Percentiles rank a stretch among this genome's conserved stretches.
These are phyloP conservation scores for Erythrobasidium yunnanense DNA, from an alignment of 768 basidiomycete species.

Conservation along the genomic window DNA sequence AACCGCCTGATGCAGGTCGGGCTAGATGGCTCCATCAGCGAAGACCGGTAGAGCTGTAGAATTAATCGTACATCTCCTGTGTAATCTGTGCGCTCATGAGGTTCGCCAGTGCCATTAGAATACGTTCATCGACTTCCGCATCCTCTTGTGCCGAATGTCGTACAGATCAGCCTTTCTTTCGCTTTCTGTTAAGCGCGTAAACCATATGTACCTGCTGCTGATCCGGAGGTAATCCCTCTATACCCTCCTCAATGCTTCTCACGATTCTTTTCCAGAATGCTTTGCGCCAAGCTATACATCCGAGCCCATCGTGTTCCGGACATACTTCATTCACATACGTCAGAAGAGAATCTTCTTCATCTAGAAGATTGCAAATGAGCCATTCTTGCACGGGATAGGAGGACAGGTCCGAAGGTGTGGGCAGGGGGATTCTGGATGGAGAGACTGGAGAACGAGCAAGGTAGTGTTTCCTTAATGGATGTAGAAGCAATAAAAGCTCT, in stretches of 20 bases:
- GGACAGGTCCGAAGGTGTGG: not conserved
- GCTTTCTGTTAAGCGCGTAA: not conserved
- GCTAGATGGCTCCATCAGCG: not conserved
- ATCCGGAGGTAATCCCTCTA: not conserved
- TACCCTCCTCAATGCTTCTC: not conserved
- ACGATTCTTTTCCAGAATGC: slow-evolving; percentile 21
- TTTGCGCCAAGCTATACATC: not conserved
- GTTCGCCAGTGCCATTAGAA: not conserved
- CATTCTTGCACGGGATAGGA: not conserved
- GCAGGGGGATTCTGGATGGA: not conserved
- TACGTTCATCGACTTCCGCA: not conserved
- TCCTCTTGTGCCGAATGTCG: no score
- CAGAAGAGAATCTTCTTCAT: not conserved
- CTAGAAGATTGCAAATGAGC: not conserved
- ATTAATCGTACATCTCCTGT: not conserved
- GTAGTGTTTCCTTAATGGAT: slow-evolving; percentile 1
- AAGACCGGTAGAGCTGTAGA: not conserved
- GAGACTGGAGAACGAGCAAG: not conserved
- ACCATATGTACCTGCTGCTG: no score
- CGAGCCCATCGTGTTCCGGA: not conserved
- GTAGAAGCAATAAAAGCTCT: not conserved
- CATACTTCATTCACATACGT: not conserved
- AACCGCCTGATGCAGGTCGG: not conserved
- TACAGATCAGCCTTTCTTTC: not conserved
- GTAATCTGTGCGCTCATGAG: not conserved